Conservation (phyloP, 2,329 filamentous ascomycete genomes). For the Pestalotiopsis sp. region DNA sequence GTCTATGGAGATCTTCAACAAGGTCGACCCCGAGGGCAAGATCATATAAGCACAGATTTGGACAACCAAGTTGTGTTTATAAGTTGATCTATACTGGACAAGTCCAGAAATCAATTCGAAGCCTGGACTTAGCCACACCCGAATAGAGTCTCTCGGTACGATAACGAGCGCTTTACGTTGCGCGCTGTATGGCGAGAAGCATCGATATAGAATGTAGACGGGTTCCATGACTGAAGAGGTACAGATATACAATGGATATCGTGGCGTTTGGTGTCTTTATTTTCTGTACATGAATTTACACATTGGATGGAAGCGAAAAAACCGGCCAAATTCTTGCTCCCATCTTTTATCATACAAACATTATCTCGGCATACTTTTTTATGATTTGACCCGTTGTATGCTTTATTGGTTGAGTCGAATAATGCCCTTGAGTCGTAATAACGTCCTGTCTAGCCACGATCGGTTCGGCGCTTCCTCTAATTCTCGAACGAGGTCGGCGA, state of each 20-base stretch:
- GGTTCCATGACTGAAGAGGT: slow-evolving; percentile 12
- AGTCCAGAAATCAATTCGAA: not conserved
- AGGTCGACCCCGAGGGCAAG: slow-evolving; percentile 77
- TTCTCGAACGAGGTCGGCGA: slow-evolving; percentile 61
- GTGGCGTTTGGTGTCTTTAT: not conserved
- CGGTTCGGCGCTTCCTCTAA: slow-evolving; percentile 65
- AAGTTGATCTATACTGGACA: not conserved
- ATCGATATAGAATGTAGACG: slow-evolving; percentile 15
- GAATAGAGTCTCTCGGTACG: no score
- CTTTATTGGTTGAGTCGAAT: slow-evolving; percentile 55
- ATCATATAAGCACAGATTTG: slow-evolving; percentile 64
- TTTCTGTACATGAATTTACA: not conserved
- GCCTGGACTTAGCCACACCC: not conserved
- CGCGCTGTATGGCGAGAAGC: slow-evolving; percentile 7
- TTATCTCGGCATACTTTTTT: not conserved
- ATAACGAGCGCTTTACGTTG: not conserved
- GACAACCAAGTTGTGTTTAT: not conserved
- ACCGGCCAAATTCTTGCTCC: not conserved
- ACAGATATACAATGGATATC: not conserved
- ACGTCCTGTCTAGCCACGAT: slow-evolving; percentile 53
- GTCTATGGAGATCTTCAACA: slow-evolving; percentile 85
- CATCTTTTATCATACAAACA: not conserved
- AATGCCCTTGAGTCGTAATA: slow-evolving; percentile 60
- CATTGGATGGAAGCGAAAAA: not conserved
- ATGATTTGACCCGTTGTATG: not conserved